Base-by-base conservation (phyloP, 768 basidiomycete genomes). In the Tephrocybe sp. region DNA sequence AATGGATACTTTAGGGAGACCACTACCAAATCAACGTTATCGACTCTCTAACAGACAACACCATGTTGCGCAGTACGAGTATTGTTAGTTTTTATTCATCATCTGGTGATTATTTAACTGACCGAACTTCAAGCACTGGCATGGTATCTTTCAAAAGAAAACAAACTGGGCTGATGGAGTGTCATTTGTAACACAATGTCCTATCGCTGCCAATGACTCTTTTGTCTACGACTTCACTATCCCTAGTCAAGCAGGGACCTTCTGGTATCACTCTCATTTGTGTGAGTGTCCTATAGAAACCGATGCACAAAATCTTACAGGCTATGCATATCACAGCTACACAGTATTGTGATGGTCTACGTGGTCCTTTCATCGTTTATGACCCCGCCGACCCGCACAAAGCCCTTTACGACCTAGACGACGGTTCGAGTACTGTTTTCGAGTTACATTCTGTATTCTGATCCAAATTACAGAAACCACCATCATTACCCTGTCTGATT, bases 261-360 rank as follows among this genome's bases (percentile, higher is more conserved):
- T 49, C 21, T 63, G 64, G 66, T 68, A 62, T 40, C 63, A 66
- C 51, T 60, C 57, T 9, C 64, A 63, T 49, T 27, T 64, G 1
- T 48, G 59, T 58, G 21, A 18, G 48, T 43, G 2, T 15, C 70
- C 53, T 45, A 39, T 13, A 21, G 5, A 15, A 7, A 19, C 31
- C 16, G 9, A 1, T 32, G 9, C 8, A 7, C n/a, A 16, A 44
- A 16, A 3, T n/a, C 6, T 21, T 15, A 44, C 39, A 34, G 54
- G 53, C 27, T 64, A 64, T 67, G 62, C 9, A 44, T 65, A 64
- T 38, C 61, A 57, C 16, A 58, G 64, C 65, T 11, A 69, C 70
- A 2, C 79, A 80, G 54, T 80, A 79, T 47, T 81, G 73, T 47
- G 73, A 74, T 58, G 73, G 73, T 0, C 57, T 71, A 21, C 61